Conservation (phyloP, 1,139 yeast species). For the Magnusiomyces sp. region DNA sequence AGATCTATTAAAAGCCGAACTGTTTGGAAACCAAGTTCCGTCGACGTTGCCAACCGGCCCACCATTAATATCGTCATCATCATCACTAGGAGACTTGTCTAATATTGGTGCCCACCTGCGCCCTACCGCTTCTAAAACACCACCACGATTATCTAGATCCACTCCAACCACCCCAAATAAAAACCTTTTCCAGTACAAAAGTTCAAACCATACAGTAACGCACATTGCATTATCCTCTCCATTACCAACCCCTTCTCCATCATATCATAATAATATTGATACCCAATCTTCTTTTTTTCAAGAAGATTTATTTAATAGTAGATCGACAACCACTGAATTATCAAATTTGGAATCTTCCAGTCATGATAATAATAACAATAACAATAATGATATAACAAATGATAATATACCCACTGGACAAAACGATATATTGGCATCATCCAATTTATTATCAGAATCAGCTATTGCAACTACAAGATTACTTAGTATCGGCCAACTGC, state of each 20-base stretch:
- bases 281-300: not conserved
- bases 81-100: not conserved
- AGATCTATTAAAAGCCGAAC: constrained; percentile 76
- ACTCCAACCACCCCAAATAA: constrained; percentile 35
- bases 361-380: too few species aligned
- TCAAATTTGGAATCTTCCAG: too few species aligned
- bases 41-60: constrained; percentile 34
- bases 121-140: constrained; percentile 18
- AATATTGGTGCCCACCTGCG: constrained; percentile 1
- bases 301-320: not conserved
- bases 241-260: too few species aligned
- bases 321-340: too few species aligned
- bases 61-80: not conserved
- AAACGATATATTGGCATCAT: not conserved
- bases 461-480: not conserved
- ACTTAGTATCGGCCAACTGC: not conserved
- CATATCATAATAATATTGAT: not conserved
- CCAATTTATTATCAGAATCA: constrained; percentile 2
- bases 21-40: constrained; percentile 82
- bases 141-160: constrained; percentile 23
- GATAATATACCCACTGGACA: not conserved
- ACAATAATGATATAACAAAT: too few species aligned
- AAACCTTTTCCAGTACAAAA: constrained; percentile 27
- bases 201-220: constrained; percentile 18
- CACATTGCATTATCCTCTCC: not conserved